Evolutionary conservation across 257 asterid species (phyloP).

Genomic region (Datura wrightii): DNA sequence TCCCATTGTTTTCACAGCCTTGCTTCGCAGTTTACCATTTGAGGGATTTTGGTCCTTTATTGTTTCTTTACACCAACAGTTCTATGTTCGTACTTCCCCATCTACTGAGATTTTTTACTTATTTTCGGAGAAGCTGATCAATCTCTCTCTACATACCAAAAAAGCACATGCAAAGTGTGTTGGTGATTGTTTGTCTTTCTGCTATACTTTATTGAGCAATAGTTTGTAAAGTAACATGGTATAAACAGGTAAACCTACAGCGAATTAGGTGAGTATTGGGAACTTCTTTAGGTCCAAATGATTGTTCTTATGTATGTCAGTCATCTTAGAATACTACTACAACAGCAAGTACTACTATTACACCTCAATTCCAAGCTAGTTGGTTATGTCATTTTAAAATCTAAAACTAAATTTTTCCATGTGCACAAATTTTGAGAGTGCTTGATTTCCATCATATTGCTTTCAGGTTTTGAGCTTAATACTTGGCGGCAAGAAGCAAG

Average conservation of each 20-base stretch:
- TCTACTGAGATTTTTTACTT: neutral
- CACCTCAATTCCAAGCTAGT: neutral
- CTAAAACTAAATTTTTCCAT: neutral
- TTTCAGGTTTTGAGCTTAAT: conserved; percentile 16
- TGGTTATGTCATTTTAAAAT: neutral
- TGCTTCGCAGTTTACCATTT: neutral
- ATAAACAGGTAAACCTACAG: neutral
- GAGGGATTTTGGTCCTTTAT: neutral
- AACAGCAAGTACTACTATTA: neutral
- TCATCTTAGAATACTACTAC: neutral
- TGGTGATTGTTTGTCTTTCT: neutral
- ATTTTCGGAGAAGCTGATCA: neutral
- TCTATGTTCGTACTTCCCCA: neutral
- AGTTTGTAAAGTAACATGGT: conserved; percentile 12
- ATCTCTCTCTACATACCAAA: neutral
- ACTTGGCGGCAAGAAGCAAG: neutral
- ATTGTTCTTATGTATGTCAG: neutral
- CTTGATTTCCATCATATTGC: conserved; percentile 4
- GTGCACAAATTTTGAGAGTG: too few relatives aligned
- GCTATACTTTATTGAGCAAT: neutral
- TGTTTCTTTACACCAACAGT: neutral
- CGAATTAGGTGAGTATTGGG: neutral
- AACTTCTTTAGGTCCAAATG: neutral
- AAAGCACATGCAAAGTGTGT: neutral
- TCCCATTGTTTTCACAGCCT: neutral